A percentile compares a stretch with the other conserved stretches of the same genome.
These are phyloP conservation scores for Capronia coronata DNA, from an alignment of 2,329 filamentous ascomycete genomes.

Conservation along the genomic window DNA sequence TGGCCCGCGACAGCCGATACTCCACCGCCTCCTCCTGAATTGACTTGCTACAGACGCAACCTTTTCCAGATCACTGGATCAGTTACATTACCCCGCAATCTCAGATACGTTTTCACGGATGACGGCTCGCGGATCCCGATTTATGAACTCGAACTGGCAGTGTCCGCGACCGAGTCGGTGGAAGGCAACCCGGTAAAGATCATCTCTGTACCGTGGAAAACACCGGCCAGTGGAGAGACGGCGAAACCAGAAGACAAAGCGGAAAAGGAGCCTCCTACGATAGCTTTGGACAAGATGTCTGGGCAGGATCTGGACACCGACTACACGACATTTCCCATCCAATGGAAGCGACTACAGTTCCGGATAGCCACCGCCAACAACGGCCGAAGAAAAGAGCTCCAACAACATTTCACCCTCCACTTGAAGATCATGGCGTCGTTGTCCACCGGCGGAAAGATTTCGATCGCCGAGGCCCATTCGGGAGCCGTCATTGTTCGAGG, in stretches of 20 bases:
- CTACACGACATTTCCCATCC: conserved; percentile 83
- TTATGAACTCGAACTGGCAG: conserved; percentile 72
- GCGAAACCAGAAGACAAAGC: conserved; percentile 52
- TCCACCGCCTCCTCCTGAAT: conserved; percentile 56
- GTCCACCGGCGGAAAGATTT: conserved; percentile 72
- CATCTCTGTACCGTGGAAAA: conserved; percentile 98
- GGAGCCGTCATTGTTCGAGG: conserved; percentile 90
- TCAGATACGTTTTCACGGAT: conserved; percentile 75
- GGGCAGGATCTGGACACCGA: conserved; percentile 70
- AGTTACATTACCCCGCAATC: conserved; percentile 69
- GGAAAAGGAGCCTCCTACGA: conserved; percentile 79
- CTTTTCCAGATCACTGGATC: conserved; percentile 93
- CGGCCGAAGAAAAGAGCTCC: conserved; percentile 84
- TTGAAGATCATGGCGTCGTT: conserved; percentile 80
- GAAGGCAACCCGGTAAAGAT: conserved; percentile 87
- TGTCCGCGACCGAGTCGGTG: conserved; percentile 90
- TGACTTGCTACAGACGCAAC: conserved; percentile 94
- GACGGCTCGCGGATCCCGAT: conserved; percentile 79
- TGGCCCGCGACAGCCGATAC: conserved; percentile 53
- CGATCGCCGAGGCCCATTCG: conserved; percentile 76
- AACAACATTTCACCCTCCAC: conserved; percentile 90
- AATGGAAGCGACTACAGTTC: conserved; percentile 90
- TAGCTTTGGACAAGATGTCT: conserved; percentile 63
- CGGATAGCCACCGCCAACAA: conserved; percentile 95
- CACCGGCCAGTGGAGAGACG: conserved; percentile 64